Conservation (phyloP, 1,139 yeast genomes). For the Keqinozyma sinolaborantium region DNA sequence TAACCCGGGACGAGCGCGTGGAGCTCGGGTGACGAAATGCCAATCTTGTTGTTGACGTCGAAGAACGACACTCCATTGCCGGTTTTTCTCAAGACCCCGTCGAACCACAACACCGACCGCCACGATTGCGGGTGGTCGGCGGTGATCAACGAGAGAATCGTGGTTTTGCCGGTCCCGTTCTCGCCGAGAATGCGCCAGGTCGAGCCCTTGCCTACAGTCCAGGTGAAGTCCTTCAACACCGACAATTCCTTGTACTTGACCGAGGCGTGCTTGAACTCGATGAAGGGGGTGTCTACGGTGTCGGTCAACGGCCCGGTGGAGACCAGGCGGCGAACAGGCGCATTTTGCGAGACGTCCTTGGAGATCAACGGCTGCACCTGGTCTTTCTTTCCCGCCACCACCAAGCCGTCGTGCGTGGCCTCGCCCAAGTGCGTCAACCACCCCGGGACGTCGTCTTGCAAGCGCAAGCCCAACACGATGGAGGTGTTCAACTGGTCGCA, state of each 20-base stretch:
- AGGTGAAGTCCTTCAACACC: conserved; percentile 55
- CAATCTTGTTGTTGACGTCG: conserved; percentile 74
- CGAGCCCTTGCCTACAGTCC: conserved; percentile 70
- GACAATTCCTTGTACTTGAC: conserved; percentile 64
- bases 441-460: conserved; percentile 69
- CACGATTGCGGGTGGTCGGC: conserved; percentile 98
- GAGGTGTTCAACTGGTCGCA: conserved; percentile 23
- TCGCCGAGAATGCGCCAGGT: conserved; percentile 88
- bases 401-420: conserved; percentile 53
- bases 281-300: conserved; percentile 14
- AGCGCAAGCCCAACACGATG: conserved; percentile 68
- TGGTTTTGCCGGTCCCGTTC: conserved; percentile 93
- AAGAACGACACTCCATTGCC: conserved; percentile 72
- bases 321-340: conserved; percentile 2
- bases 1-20: conserved; percentile 74
- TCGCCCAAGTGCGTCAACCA: conserved; percentile 77
- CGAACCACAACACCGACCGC: conserved; percentile 64
- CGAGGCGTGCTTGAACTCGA: conserved; percentile 62
- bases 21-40: conserved; percentile 88
- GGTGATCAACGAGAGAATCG: conserved; percentile 75
- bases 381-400: conserved; percentile 41
- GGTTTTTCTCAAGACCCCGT: conserved; percentile 66
- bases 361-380: conserved; percentile 14
- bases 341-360: conserved; percentile 3
- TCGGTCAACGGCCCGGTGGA: conserved; percentile 3